Conservation (phyloP, 345 rosid genomes). For the Hypericum androsaemum region DNA sequence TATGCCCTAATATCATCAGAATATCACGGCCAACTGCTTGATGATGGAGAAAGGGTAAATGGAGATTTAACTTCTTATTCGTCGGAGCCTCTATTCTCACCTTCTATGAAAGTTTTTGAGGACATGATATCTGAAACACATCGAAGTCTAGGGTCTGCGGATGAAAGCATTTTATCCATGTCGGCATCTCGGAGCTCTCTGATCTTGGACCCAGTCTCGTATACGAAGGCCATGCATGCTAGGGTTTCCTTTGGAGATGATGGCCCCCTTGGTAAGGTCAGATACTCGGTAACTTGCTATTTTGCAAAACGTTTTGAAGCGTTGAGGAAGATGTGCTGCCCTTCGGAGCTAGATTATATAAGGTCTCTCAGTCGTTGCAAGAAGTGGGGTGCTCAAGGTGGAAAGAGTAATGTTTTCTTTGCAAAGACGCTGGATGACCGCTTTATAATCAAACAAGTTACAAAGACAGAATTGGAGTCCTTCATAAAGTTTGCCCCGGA, state of each 20-base stretch:
- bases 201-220: constrained; percentile 17
- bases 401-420: too few relatives aligned
- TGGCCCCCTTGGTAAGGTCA: not conserved
- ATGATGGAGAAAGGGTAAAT: constrained; percentile 49
- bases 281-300: constrained; percentile 1
- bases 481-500: too few relatives aligned
- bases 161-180: constrained; percentile 20
- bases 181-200: constrained; percentile 17
- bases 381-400: too few relatives aligned
- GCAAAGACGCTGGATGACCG: too few relatives aligned
- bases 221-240: constrained; percentile 14
- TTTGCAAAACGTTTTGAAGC: not conserved
- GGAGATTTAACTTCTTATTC: constrained; percentile 31
- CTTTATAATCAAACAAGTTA: too few relatives aligned
- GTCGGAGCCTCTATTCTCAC: constrained; percentile 42
- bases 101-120: constrained; percentile 12
- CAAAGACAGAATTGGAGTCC: too few relatives aligned
- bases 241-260: constrained; percentile 5
- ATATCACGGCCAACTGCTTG: constrained; percentile 47
- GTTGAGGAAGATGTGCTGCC: too few relatives aligned
- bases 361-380: too few relatives aligned
- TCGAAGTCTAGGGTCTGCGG: constrained; percentile 15
- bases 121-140: constrained; percentile 15
- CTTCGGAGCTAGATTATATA: too few relatives aligned
- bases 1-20: constrained; percentile 20